Percentiles rank a stretch among this genome's conserved stretches.
phyloP scores from a whole-genome alignment of 495 filamentous ascomycete species.

The Xylaria flabelliformis region DNA sequence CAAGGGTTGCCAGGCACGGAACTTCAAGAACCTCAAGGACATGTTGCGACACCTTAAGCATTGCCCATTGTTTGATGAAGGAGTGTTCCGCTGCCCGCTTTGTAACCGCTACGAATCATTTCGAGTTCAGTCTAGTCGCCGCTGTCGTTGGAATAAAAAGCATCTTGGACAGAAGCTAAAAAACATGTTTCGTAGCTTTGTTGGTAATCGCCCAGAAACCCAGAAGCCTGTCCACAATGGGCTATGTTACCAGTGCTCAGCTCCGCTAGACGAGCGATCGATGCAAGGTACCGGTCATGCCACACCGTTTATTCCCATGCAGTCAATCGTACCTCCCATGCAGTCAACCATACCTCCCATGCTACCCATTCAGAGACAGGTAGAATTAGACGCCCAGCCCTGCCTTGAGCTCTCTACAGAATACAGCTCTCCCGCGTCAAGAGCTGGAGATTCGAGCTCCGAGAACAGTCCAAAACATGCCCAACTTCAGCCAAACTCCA shows the following conservation, averaged over 20 bases:
- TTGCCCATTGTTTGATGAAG: constrained; percentile 25
- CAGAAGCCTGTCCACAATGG: background rate
- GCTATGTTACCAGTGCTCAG: background rate
- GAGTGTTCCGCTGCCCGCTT: constrained; percentile 25
- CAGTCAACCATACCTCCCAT: background rate
- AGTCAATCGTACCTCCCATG: background rate
- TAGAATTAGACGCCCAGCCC: background rate
- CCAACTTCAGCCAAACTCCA: too few relatives aligned
- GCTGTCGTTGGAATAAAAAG: constrained; percentile 27
- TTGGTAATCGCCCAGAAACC: background rate
- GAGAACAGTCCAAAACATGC: background rate
- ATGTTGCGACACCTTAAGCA: constrained; percentile 34
- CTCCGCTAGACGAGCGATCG: background rate
- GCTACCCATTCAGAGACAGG: too few relatives aligned
- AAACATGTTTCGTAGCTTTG: background rate
- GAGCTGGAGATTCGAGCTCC: background rate
- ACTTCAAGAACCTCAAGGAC: constrained; percentile 9
- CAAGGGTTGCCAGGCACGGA: constrained; percentile 17
- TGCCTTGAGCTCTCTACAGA: background rate
- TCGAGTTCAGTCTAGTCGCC: constrained; percentile 6
- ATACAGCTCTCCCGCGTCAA: background rate
- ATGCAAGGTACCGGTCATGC: background rate
- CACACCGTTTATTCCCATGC: background rate
- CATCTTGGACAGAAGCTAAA: constrained; percentile 25
- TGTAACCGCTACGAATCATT: constrained; percentile 24